These are phyloP conservation scores for Plectosphaerella cucumerina DNA, from an alignment of 2,329 filamentous ascomycete genomes.

Conservation along the genomic window DNA sequence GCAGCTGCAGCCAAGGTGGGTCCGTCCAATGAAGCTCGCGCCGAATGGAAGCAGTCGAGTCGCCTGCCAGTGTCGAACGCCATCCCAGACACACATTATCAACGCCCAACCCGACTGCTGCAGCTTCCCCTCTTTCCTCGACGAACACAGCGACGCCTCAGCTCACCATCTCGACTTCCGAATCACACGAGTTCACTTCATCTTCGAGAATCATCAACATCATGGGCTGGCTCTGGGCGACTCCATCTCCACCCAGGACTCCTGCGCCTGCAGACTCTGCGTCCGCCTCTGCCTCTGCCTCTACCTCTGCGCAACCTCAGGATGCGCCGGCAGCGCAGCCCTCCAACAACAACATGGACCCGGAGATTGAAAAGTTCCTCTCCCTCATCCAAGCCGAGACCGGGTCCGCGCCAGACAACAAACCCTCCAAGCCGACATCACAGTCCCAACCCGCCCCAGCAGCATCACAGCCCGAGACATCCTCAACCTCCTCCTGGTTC, in stretches of 20 bases:
- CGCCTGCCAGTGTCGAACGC: too few species aligned
- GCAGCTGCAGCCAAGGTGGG: neutral
- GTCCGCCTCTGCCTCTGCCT: neutral
- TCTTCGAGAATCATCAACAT: constrained; percentile 12
- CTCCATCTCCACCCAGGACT: constrained; percentile 26
- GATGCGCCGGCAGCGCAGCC: neutral
- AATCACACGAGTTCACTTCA: neutral
- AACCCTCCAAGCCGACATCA: constrained; percentile 13
- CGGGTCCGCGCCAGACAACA: constrained; percentile 16
- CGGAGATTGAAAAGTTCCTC: constrained; percentile 52
- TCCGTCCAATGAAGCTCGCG: neutral
- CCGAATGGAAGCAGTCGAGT: neutral
- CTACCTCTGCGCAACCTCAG: neutral
- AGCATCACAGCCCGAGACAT: constrained; percentile 21
- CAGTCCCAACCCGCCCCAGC: constrained; percentile 14
- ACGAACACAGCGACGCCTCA: neutral
- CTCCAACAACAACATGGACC: constrained; percentile 28
- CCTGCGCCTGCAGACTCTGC: constrained; percentile 10
- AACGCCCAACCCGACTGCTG: neutral
- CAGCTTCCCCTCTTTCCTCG: neutral
- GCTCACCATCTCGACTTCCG: neutral
- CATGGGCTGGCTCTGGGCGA: constrained; percentile 63
- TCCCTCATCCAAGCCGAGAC: constrained; percentile 36
- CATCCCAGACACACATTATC: neutral
- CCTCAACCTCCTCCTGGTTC: constrained; percentile 23